Conservation (phyloP, 2,329 filamentous ascomycete species). For the Whalleya microplaca region DNA sequence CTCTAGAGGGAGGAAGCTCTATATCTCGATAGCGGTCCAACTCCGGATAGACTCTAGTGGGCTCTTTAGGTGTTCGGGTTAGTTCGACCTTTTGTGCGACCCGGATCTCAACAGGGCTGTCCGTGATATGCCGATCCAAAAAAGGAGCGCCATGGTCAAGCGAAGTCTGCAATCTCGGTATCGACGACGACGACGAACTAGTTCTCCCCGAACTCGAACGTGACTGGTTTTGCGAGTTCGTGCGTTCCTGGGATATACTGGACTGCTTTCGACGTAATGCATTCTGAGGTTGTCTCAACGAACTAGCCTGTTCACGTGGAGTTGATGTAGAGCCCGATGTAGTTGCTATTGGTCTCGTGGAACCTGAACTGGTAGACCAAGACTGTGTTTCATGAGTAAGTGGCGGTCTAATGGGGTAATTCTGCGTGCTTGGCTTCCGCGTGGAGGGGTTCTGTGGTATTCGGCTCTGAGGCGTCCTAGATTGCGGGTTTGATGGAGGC, state of each 20-base stretch:
- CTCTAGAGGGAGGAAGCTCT: slow-evolving; percentile 42
- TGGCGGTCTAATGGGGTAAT: slow-evolving; percentile 37
- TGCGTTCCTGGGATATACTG: slow-evolving; percentile 45
- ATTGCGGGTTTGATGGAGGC: slow-evolving; percentile 26
- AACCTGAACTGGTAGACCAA: slow-evolving; percentile 43
- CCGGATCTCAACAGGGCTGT: slow-evolving; percentile 50
- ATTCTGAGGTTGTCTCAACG: slow-evolving; percentile 43
- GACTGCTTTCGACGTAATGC: slow-evolving; percentile 56
- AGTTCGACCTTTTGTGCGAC: slow-evolving; percentile 47
- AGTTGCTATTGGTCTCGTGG: slow-evolving; percentile 29
- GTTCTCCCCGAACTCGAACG: slow-evolving; percentile 43
- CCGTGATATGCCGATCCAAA: slow-evolving; percentile 46
- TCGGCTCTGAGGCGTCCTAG: slow-evolving; percentile 37
- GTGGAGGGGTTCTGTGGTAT: slow-evolving; percentile 42
- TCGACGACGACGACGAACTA: slow-evolving; percentile 49
- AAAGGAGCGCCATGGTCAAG: slow-evolving; percentile 42
- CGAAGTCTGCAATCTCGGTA: slow-evolving; percentile 43
- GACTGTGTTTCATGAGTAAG: slow-evolving; percentile 49
- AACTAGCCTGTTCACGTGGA: slow-evolving; percentile 39
- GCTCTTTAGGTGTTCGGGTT: slow-evolving; percentile 42
- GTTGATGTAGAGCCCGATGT: slow-evolving; percentile 42
- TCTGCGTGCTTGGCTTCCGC: slow-evolving; percentile 25
- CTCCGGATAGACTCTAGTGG: slow-evolving; percentile 60
- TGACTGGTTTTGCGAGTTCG: slow-evolving; percentile 40
- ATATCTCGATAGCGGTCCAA: slow-evolving; percentile 62